Percentiles rank a stretch among this genome's conserved stretches.
Evolutionary conservation across 2,329 filamentous ascomycete genomes (phyloP).

Genomic region (Aspergillus tubingensis): DNA sequence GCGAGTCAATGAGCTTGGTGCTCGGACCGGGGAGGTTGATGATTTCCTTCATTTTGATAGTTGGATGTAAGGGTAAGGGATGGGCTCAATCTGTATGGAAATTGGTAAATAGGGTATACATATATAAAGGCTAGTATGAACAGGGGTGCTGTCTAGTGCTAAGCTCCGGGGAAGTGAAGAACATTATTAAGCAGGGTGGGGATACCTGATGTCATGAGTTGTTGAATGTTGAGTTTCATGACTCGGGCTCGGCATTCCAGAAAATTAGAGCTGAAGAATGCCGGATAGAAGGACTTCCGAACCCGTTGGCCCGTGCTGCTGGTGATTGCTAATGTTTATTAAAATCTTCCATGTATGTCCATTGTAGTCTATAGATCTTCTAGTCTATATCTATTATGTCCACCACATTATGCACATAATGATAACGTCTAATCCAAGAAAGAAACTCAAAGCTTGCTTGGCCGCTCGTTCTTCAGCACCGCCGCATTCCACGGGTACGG

Average conservation of each 20-base stretch:
- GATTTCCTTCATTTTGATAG: slow-evolving; percentile 16
- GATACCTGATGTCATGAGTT: slow-evolving; percentile 1
- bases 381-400: background rate
- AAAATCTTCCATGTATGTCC: background rate
- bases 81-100: background rate
- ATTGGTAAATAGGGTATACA: background rate
- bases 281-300: background rate
- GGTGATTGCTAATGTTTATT: background rate
- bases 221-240: background rate
- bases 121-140: background rate
- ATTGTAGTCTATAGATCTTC: slow-evolving; percentile 7
- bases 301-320: background rate
- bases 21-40: slow-evolving; percentile 10
- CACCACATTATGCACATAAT: background rate
- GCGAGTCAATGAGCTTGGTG: slow-evolving; percentile 12
- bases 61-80: background rate
- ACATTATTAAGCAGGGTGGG: background rate
- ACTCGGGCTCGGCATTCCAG: background rate
- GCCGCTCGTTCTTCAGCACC: slow-evolving; percentile 59
- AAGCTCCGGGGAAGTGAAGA: background rate
- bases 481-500: slow-evolving; percentile 66
- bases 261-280: background rate
- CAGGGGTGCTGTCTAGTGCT: too few species aligned
- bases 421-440: background rate
- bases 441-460: slow-evolving; percentile 40